phyloP scores from a whole-genome alignment of 352 stramenopile species.

The Globisporangium echinulatum region DNA sequence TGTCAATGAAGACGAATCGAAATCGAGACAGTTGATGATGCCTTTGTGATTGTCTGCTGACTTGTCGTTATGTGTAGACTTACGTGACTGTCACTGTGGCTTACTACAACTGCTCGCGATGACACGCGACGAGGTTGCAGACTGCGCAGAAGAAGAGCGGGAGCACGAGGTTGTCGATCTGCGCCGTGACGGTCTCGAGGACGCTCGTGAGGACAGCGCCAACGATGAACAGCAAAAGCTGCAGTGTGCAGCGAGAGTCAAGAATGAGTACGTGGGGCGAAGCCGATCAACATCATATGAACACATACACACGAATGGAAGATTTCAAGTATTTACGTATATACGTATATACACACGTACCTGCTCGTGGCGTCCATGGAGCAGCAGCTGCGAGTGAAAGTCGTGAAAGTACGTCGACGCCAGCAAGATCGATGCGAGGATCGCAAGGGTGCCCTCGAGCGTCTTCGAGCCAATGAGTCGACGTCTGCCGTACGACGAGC shows the following conservation, averaged over 20 bases:
- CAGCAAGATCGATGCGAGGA: constrained; percentile 52
- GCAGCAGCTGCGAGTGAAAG: constrained; percentile 17
- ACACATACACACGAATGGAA: not conserved
- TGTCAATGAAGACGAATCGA: not conserved
- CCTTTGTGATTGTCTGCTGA: too few relatives aligned
- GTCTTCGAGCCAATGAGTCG: constrained; percentile 64
- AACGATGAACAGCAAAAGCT: constrained; percentile 23
- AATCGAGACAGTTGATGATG: too few relatives aligned
- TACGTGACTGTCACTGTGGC: not conserved
- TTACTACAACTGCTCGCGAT: constrained; percentile 5
- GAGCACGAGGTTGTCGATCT: constrained; percentile 84
- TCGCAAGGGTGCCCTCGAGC: constrained; percentile 48
- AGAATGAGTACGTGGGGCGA: not conserved
- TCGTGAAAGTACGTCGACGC: constrained; percentile 47
- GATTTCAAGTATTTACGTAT: not conserved
- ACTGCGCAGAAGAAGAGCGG: constrained; percentile 57
- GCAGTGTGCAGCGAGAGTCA: not conserved
- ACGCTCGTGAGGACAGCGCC: constrained; percentile 48
- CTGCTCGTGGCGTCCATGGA: constrained; percentile 24
- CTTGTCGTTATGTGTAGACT: not conserved
- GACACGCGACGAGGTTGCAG: constrained; percentile 46
- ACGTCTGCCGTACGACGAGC: constrained; percentile 38
- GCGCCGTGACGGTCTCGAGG: constrained; percentile 57
- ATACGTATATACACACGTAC: constrained; percentile 13
- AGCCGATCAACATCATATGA: not conserved